Evolutionary conservation across 352 stramenopile species (phyloP), one percentile per base, ranked within the genome.

Genomic region (Pythium scleroteichum): DNA sequence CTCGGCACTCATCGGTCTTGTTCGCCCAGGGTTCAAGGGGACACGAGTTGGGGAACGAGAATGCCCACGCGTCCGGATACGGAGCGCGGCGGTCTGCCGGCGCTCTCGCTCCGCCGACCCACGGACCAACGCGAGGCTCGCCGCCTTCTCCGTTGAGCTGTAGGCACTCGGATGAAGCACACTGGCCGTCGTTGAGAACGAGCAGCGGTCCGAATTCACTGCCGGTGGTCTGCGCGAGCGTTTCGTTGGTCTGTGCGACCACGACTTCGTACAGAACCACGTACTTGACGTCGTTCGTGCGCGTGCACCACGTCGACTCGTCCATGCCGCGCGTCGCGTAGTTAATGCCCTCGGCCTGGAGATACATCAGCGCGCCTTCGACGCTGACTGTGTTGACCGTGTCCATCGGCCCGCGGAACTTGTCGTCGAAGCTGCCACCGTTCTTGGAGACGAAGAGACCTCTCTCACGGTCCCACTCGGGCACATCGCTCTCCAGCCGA

Each of bases 311-410:
- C 19, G 66, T 27, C 8, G 45, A 19, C 23, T 56, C 52, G 23
- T 20, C 26, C 66, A 74, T 72, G 85, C 20, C 53, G 47, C 81
- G 83, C 38, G 77, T 79, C 44, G 74, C 64, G 69, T 88, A 81
- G 72, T 95, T 90, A 67, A 95, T 94, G 42, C 81, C 71, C 58
- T 95, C 87, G 7, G 85, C 80, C 66, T 94, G 85, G 29, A 96
- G 78, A 69, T 92, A 96, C 83, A 94, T 94, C 32, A 96, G 76
- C 35, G 84, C 73, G 16, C 87, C 87, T 57, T 94, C 85, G 13
- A 96, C 78, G 0, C 70, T 85, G 3, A 83, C 87, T 29, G 79
- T 87, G 68, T 94, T 96, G 16, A 92, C 84, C 14, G 76, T 86
- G 64, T 96, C 85, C 66, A 94, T 82, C 4, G 73, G 73, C 5